Evolutionary conservation across 176 grass and related monocot species (phyloP).

Genomic region (Juncus effusus): DNA sequence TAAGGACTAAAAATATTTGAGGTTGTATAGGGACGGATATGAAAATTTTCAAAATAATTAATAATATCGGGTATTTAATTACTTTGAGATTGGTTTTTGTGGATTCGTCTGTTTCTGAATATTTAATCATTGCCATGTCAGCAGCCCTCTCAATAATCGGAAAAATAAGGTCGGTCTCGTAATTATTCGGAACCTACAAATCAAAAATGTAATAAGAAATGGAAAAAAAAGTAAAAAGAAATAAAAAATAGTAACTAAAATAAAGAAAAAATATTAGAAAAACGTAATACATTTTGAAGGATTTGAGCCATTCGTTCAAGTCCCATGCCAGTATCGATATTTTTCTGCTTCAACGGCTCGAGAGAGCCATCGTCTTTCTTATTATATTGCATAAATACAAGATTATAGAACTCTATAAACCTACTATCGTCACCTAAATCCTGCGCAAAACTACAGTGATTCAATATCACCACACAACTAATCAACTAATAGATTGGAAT

Average conservation of each 20-base stretch:
- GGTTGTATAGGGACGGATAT: constrained; percentile 5
- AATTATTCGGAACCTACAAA: constrained; percentile 92
- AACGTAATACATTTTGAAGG: constrained; percentile 75
- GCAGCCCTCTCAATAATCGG: constrained; percentile 86
- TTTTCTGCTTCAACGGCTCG: constrained; percentile 83
- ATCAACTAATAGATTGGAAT: no score
- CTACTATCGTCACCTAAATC: constrained; percentile 86
- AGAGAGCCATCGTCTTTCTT: constrained; percentile 92
- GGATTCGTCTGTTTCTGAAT: constrained; percentile 52
- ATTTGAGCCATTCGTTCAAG: constrained; percentile 96
- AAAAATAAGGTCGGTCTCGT: constrained; percentile 93
- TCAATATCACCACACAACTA: constrained; percentile 57
- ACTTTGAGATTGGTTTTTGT: constrained; percentile 84
- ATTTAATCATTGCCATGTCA: constrained; percentile 62
- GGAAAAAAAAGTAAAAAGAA: neutral
- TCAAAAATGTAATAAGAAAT: constrained; percentile 5
- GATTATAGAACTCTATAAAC: constrained; percentile 99
- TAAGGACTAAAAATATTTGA: constrained; percentile 1
- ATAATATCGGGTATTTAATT: constrained; percentile 7
- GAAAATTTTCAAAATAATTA: neutral
- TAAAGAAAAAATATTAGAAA: neutral
- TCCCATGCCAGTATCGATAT: constrained; percentile 97
- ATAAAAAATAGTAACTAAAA: neutral
- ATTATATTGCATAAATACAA: constrained; percentile 99
- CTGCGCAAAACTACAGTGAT: constrained; percentile 65